A percentile compares a stretch with the other conserved stretches of the same genome.
Conservation (phyloP, 2,329 filamentous ascomycete genomes). For the Fusarium continuum region DNA sequence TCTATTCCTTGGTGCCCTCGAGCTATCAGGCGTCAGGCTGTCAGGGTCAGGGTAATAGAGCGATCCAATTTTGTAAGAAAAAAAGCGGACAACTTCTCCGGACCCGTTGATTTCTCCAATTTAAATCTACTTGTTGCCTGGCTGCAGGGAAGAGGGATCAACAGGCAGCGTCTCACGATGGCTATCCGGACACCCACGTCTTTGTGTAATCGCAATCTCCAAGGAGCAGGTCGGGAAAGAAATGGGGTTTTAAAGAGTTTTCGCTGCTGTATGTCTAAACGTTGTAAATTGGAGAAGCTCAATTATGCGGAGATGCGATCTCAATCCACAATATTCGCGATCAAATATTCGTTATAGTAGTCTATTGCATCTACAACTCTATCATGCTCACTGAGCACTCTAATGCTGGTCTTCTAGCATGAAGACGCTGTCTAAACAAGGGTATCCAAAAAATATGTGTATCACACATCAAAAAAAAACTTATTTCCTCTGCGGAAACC, state of each 20-base stretch:
- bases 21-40: too few relatives aligned
- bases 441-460: slow-evolving; percentile 15
- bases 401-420: neutral
- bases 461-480: neutral
- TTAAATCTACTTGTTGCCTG: neutral
- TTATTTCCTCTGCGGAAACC: slow-evolving; percentile 3
- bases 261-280: too few relatives aligned
- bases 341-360: neutral
- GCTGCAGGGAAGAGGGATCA: neutral
- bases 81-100: neutral
- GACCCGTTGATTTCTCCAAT: neutral
- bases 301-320: neutral
- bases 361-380: slow-evolving; percentile 25
- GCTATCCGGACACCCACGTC: neutral
- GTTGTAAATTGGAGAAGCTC: slow-evolving; percentile 6
- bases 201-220: slow-evolving; percentile 2
- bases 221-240: neutral
- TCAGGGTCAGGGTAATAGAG: too few relatives aligned
- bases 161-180: neutral
- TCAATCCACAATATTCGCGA: neutral
- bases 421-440: slow-evolving; percentile 18
- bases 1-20: neutral
- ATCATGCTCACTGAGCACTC: slow-evolving; percentile 4
- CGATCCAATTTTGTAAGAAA: too few relatives aligned
- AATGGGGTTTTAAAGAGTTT: neutral